Conservation (phyloP, 2,329 filamentous ascomycete species). For the Dendryphion nanum region DNA sequence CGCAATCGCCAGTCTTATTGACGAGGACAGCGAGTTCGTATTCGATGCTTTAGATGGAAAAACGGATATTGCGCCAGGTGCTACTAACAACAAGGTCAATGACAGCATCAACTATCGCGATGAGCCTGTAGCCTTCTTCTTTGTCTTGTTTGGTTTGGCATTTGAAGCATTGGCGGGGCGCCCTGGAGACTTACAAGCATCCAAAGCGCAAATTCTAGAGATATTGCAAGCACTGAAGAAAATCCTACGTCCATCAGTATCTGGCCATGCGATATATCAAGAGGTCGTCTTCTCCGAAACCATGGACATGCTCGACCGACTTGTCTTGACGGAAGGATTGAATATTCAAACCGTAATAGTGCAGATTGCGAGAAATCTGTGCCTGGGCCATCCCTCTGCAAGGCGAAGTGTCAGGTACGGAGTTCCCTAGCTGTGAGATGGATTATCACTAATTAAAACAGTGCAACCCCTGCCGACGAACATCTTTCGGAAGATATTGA, state of each 20-base stretch:
- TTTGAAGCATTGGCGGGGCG: slow-evolving; percentile 92
- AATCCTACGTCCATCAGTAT: slow-evolving; percentile 90
- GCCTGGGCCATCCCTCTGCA: slow-evolving; percentile 87
- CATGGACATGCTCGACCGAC: slow-evolving; percentile 89
- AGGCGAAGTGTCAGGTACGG: slow-evolving; percentile 60
- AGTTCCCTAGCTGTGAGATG: not conserved
- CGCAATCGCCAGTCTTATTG: slow-evolving; percentile 94
- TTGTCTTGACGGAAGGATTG: slow-evolving; percentile 86
- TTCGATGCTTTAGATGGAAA: slow-evolving; percentile 96
- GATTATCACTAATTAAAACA: slow-evolving; percentile 12
- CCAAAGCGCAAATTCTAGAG: slow-evolving; percentile 76
- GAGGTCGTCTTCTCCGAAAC: slow-evolving; percentile 96
- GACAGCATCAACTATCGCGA: slow-evolving; percentile 93
- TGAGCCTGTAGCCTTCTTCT: slow-evolving; percentile 97
- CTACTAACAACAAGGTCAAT: slow-evolving; percentile 57
- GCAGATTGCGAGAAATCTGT: slow-evolving; percentile 86
- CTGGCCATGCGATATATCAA: slow-evolving; percentile 93
- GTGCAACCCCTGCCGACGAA: slow-evolving; percentile 54
- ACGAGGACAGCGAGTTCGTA: slow-evolving; percentile 96
- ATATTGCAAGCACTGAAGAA: slow-evolving; percentile 91
- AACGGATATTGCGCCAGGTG: slow-evolving; percentile 37
- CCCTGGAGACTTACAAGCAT: slow-evolving; percentile 67
- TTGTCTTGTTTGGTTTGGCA: slow-evolving; percentile 92
- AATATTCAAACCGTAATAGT: slow-evolving; percentile 91
- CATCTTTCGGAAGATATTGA: slow-evolving; percentile 96